phyloP scores from a whole-genome alignment of 306 rosid genomes.

The Ceratonia siliqua region DNA sequence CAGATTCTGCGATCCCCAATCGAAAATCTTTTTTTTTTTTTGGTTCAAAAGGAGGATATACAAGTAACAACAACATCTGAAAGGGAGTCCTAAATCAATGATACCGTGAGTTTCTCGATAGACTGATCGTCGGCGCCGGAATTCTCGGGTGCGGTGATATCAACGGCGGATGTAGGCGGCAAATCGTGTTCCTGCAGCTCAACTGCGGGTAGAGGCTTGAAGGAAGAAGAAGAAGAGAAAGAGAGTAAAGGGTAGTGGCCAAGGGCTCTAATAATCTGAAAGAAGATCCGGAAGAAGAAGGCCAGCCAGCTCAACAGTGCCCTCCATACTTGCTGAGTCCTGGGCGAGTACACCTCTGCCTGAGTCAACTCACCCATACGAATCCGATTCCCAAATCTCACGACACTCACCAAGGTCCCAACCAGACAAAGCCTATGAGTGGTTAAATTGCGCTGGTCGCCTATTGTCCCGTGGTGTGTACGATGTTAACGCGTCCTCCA shows the following conservation, averaged over 20 bases:
- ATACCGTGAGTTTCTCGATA: constrained; percentile 68
- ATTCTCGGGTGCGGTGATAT: constrained; percentile 47
- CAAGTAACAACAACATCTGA: neutral
- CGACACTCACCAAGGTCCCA: neutral
- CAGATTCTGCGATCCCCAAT: neutral
- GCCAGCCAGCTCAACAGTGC: constrained; percentile 77
- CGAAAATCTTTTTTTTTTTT: too few species aligned
- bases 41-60: neutral
- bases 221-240: constrained; percentile 56
- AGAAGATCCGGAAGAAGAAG: constrained; percentile 90
- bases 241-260: constrained; percentile 85
- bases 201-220: constrained; percentile 77
- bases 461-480: constrained; percentile 29
- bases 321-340: constrained; percentile 76
- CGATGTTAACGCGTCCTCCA: constrained; percentile 25
- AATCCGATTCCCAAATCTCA: neutral
- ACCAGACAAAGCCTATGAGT: neutral
- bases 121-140: constrained; percentile 35
- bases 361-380: constrained; percentile 93
- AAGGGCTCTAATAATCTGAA: constrained; percentile 74
- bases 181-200: constrained; percentile 62
- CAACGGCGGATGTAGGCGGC: constrained; percentile 52
- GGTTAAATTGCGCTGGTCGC: neutral
- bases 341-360: constrained; percentile 72
- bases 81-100: neutral